Conservation (phyloP, 805 yeast species). For the Starmera quercuum region DNA sequence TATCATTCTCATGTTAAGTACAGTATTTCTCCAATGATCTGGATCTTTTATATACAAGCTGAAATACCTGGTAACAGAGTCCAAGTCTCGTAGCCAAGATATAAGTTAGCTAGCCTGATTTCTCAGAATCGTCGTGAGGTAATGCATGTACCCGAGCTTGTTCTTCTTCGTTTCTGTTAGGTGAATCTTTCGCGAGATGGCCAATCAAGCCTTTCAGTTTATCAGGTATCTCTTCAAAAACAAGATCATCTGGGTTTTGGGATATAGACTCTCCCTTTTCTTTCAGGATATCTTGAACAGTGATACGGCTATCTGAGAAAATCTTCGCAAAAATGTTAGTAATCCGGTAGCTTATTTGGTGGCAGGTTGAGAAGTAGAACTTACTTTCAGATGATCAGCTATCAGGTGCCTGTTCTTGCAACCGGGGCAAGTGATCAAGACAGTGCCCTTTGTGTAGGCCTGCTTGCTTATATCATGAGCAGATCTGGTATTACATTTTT, state of each 20-base stretch:
- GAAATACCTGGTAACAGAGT: too few relatives aligned
- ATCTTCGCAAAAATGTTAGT: slow-evolving; percentile 36
- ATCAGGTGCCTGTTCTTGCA: slow-evolving; percentile 84
- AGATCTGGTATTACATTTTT: slow-evolving; percentile 75
- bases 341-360: too few relatives aligned
- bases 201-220: slow-evolving; percentile 43
- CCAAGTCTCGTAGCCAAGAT: background rate
- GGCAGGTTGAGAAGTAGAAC: slow-evolving; percentile 7
- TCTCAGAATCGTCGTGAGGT: background rate
- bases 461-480: slow-evolving; percentile 90
- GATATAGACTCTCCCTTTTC: slow-evolving; percentile 73
- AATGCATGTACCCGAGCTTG: background rate
- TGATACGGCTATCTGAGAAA: slow-evolving; percentile 69
- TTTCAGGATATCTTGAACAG: slow-evolving; percentile 69
- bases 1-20: too few relatives aligned
- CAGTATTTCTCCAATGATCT: too few relatives aligned
- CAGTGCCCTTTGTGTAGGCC: slow-evolving; percentile 82
- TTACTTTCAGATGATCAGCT: slow-evolving; percentile 70
- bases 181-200: slow-evolving; percentile 63
- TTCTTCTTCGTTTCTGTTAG: slow-evolving; percentile 25
- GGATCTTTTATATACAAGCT: background rate
- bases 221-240: slow-evolving; percentile 62
- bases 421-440: slow-evolving; percentile 85
- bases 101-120: background rate
- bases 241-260: slow-evolving; percentile 57